Evolutionary conservation across 108 stramenopile genomes (phyloP).

Genomic region (Skeletonema tropicum): DNA sequence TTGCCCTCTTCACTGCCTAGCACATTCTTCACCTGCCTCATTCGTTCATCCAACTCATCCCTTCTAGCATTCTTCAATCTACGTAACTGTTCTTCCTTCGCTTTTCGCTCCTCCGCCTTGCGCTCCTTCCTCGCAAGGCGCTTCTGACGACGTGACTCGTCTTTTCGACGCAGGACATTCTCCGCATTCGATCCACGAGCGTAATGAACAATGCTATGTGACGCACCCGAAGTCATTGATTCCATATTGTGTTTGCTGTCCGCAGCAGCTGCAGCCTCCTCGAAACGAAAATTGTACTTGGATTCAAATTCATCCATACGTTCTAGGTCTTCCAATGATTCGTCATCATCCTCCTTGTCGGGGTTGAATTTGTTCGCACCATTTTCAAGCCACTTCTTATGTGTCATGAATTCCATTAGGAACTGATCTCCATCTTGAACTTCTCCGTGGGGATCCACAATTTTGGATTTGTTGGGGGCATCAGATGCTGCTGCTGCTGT

Average conservation of each 20-base stretch:
- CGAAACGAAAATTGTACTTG: constrained; percentile 99
- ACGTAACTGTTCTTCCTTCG: constrained; percentile 94
- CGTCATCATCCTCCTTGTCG: constrained; percentile 68
- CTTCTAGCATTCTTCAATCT: constrained; percentile 95
- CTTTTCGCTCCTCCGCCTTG: constrained; percentile 93
- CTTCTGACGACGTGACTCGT: constrained; percentile 90
- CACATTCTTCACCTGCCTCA: constrained; percentile 83
- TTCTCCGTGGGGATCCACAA: constrained; percentile 89
- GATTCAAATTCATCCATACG: constrained; percentile 96
- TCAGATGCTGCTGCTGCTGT: constrained; percentile 22
- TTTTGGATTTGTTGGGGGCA: neutral
- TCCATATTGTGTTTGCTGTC: constrained; percentile 19
- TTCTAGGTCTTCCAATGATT: constrained; percentile 89
- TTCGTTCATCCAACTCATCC: constrained; percentile 84
- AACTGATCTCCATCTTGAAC: constrained; percentile 89
- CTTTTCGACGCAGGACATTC: constrained; percentile 88
- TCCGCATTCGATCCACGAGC: constrained; percentile 66
- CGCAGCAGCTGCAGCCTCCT: constrained; percentile 82
- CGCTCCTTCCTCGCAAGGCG: constrained; percentile 88
- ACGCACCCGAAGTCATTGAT: constrained; percentile 54
- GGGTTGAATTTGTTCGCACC: constrained; percentile 31
- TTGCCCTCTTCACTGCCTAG: constrained; percentile 44
- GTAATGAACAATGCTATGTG: constrained; percentile 75
- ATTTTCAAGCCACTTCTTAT: constrained; percentile 79
- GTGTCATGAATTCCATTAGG: constrained; percentile 80